A percentile compares a stretch with the other conserved stretches of the same genome.
These are phyloP conservation scores for Torulaspora microellipsoides DNA, from an alignment of 805 yeast genomes.

Conservation along the genomic window DNA sequence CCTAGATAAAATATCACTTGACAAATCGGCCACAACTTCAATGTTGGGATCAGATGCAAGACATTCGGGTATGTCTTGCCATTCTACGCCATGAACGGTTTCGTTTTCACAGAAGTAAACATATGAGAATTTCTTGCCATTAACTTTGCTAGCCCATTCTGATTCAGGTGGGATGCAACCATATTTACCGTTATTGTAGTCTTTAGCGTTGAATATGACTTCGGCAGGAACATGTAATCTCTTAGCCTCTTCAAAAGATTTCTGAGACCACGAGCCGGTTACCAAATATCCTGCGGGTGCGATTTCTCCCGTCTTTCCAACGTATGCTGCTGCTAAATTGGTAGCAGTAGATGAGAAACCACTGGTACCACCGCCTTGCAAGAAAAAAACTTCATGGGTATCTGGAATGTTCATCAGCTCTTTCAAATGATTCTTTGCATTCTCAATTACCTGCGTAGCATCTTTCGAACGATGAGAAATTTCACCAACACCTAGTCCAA, in stretches of 20 bases:
- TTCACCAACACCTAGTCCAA: constrained; percentile 89
- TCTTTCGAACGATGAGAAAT: constrained; percentile 90
- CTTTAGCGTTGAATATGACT: constrained; percentile 61
- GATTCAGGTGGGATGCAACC: constrained; percentile 61
- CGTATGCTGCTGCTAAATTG: constrained; percentile 72
- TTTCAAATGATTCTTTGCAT: constrained; percentile 62
- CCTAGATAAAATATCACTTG: constrained; percentile 85
- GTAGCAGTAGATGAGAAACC: constrained; percentile 88
- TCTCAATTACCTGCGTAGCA: constrained; percentile 71
- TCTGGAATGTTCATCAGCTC: constrained; percentile 75
- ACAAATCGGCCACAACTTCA: constrained; percentile 90
- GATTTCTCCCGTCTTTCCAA: constrained; percentile 62
- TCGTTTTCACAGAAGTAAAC: constrained; percentile 94
- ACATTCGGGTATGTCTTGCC: constrained; percentile 43
- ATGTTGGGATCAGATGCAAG: constrained; percentile 53
- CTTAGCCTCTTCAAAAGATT: constrained; percentile 79
- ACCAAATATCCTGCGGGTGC: constrained; percentile 84
- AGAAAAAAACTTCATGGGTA: constrained; percentile 87
- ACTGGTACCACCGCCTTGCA: constrained; percentile 98
- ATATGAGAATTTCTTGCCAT: constrained; percentile 60
- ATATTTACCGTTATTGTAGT: constrained; percentile 48
- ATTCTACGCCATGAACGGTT: constrained; percentile 94
- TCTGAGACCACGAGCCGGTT: constrained; percentile 93
- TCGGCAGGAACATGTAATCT: constrained; percentile 78
- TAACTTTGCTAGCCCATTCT: constrained; percentile 53